Conservation (phyloP, 768 basidiomycete species). For the Termitomyces sp. region DNA sequence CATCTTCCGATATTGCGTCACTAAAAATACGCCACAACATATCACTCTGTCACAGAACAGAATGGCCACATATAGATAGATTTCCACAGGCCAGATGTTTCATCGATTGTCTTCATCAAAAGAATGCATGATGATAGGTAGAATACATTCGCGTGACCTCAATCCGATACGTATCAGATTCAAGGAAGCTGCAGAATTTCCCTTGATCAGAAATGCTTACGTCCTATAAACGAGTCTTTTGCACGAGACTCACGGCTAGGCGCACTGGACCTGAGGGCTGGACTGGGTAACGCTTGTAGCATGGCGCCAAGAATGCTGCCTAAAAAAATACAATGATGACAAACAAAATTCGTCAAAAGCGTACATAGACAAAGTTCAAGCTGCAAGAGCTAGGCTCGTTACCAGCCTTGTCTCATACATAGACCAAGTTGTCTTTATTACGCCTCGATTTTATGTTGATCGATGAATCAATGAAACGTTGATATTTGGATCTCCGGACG, state of each 20-base stretch:
- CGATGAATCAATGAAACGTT: no score
- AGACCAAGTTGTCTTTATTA: no score
- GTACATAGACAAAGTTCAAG: not conserved
- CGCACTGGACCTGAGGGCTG: no score
- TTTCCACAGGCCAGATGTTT: not conserved
- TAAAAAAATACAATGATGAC: not conserved
- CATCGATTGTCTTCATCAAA: not conserved
- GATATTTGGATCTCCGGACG: no score
- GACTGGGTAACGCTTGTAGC: not conserved
- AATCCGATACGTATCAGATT: not conserved
- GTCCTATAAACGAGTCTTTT: not conserved
- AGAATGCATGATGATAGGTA: not conserved
- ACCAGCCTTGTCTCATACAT: no score
- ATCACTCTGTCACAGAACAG: not conserved
- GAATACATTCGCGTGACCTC: not conserved
- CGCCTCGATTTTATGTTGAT: no score
- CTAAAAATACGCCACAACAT: not conserved
- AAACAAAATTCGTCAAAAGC: not conserved
- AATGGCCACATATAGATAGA: not conserved
- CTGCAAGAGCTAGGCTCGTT: no score
- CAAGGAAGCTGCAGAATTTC: not conserved
- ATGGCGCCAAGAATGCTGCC: no score
- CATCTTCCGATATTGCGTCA: not conserved
- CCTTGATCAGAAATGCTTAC: not conserved
- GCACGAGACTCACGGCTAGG: not conserved